Percentiles rank a stretch among this genome's conserved stretches.
Conservation (phyloP, 192 early-diverging fungal species). For the Geranomyces variabilis region DNA sequence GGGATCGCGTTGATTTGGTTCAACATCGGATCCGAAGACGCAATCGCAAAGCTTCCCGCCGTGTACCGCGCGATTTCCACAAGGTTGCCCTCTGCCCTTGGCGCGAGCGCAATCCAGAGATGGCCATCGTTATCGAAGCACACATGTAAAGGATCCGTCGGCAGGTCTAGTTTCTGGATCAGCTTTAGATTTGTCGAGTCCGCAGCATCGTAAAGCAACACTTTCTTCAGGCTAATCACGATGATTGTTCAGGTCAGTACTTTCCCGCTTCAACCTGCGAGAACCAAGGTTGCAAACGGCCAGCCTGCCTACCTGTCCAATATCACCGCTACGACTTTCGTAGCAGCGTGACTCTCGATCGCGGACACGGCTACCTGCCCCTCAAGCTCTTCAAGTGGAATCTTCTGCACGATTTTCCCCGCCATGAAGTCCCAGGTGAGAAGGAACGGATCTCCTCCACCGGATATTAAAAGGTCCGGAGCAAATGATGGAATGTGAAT, state of each 20-base stretch:
- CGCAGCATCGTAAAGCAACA: slow-evolving; percentile 49
- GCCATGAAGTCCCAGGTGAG: slow-evolving; percentile 73
- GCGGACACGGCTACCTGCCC: slow-evolving; percentile 32
- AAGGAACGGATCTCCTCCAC: slow-evolving; percentile 81
- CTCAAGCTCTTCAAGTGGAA: slow-evolving; percentile 56
- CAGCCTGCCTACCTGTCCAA: slow-evolving; percentile 55
- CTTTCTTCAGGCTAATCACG: slow-evolving; percentile 7
- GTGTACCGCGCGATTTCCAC: slow-evolving; percentile 38
- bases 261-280: too few relatives aligned
- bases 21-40: not conserved
- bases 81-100: slow-evolving; percentile 19
- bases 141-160: slow-evolving; percentile 38
- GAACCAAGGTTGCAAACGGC: too few relatives aligned
- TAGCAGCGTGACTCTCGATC: slow-evolving; percentile 41
- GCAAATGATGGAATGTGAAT: slow-evolving; percentile 64
- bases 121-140: slow-evolving; percentile 54
- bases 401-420: slow-evolving; percentile 68
- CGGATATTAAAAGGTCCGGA: slow-evolving; percentile 68
- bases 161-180: slow-evolving; percentile 36
- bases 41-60: slow-evolving; percentile 1
- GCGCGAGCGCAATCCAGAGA: slow-evolving; percentile 48
- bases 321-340: slow-evolving; percentile 49
- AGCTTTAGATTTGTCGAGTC: slow-evolving; percentile 36
- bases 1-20: not conserved
- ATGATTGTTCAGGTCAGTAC: not conserved